Evolutionary conservation across 495 filamentous ascomycete species (phyloP).

Genomic region (Aspergillus bertholletiae): DNA sequence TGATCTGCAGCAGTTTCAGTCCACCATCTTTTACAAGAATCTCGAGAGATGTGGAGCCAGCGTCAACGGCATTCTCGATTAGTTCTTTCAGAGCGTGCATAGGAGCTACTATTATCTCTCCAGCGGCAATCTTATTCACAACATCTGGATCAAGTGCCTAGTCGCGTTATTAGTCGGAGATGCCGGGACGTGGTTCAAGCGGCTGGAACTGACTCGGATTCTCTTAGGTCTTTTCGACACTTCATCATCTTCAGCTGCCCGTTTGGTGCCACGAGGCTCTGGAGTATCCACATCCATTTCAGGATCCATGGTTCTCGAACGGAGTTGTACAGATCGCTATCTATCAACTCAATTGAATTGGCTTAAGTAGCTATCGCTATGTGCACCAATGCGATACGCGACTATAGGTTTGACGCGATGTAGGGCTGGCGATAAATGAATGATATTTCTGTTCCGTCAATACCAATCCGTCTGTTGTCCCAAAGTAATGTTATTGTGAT

Average conservation of each 20-base stretch:
- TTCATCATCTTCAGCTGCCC: slow-evolving; percentile 52
- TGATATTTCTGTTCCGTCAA: no score
- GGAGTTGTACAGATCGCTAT: no score
- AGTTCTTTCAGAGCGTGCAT: slow-evolving; percentile 97
- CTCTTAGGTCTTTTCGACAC: slow-evolving; percentile 53
- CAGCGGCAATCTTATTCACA: slow-evolving; percentile 98
- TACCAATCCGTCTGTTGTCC: no score
- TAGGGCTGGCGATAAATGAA: no score
- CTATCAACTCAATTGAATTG: no score
- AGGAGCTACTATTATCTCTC: slow-evolving; percentile 97
- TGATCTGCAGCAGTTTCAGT: slow-evolving; percentile 95
- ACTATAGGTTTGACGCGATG: no score
- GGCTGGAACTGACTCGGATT: slow-evolving; percentile 51
- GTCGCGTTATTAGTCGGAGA: not conserved
- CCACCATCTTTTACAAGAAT: slow-evolving; percentile 94
- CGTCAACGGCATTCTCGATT: slow-evolving; percentile 97
- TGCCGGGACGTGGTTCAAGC: not conserved
- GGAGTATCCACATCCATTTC: slow-evolving; percentile 42
- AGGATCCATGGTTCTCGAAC: slow-evolving; percentile 34
- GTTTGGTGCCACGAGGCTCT: slow-evolving; percentile 57
- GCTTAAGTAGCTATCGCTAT: no score
- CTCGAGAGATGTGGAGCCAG: slow-evolving; percentile 87
- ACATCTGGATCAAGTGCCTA: slow-evolving; percentile 92
- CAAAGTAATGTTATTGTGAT: not conserved
- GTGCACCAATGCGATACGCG: no score